Conservation (phyloP, 2,329 filamentous ascomycete genomes). For the Pestalotiopsis fici region DNA sequence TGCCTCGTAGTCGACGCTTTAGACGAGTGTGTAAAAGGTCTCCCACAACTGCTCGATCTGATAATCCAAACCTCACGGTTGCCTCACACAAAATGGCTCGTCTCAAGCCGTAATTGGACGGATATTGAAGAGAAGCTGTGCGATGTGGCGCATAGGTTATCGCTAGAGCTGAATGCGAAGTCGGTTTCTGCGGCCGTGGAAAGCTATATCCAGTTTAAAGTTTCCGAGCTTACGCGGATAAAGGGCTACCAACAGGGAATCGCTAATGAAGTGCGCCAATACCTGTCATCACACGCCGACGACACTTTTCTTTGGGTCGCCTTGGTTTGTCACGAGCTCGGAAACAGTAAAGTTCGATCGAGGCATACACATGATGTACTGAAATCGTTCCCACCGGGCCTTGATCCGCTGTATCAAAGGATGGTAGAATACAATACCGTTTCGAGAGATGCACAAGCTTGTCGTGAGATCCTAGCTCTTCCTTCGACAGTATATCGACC, state of each 20-base stretch:
- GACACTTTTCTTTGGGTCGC: constrained; percentile 46
- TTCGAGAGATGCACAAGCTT: constrained; percentile 29
- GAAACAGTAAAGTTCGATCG: constrained; percentile 14
- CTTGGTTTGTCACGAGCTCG: constrained; percentile 35
- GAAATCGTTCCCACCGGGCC: constrained; percentile 30
- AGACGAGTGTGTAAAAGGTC: constrained; percentile 41
- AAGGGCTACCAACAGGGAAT: background rate
- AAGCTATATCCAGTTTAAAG: constrained; percentile 36
- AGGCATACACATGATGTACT: background rate
- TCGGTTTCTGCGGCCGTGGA: constrained; percentile 34
- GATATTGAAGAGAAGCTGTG: constrained; percentile 34
- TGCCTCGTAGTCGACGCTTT: constrained; percentile 46
- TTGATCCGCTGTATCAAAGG: constrained; percentile 35
- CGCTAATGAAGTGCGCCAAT: background rate
- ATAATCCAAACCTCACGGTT: constrained; percentile 27
- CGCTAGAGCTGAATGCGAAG: constrained; percentile 37
- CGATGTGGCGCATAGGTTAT: constrained; percentile 21
- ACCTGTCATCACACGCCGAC: constrained; percentile 27
- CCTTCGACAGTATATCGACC: constrained; percentile 34
- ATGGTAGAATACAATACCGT: constrained; percentile 36
- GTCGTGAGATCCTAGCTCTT: constrained; percentile 33
- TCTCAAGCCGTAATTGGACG: constrained; percentile 42
- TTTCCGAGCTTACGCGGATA: constrained; percentile 12
- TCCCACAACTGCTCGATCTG: constrained; percentile 33
- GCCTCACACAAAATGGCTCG: constrained; percentile 35